Percentiles rank a stretch among this genome's conserved stretches.
phyloP scores from a whole-genome alignment of 2,329 filamentous ascomycete genomes.

The Fonsecaea pedrosoi region DNA sequence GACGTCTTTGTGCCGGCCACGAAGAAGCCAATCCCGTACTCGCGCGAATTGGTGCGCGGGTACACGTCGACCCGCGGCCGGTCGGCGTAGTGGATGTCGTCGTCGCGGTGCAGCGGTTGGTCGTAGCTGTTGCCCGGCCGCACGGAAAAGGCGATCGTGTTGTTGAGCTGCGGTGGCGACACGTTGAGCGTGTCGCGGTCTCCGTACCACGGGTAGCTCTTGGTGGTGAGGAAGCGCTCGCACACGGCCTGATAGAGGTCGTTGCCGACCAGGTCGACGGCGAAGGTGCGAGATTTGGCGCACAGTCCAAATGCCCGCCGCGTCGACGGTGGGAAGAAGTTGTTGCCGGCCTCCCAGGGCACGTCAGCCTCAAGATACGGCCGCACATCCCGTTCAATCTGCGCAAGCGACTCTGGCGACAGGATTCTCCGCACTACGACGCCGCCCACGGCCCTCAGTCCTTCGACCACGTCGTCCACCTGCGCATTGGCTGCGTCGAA shows the following conservation, averaged over 20 bases:
- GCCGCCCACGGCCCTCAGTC: slow-evolving; percentile 9
- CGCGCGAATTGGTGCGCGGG: slow-evolving; percentile 13
- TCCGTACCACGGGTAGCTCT: slow-evolving; percentile 32
- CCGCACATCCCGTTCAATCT: slow-evolving; percentile 30
- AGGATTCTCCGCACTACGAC: slow-evolving; percentile 13
- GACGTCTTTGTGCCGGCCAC: slow-evolving; percentile 36
- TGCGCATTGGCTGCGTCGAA: slow-evolving; percentile 5
- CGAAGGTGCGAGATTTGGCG: slow-evolving; percentile 36
- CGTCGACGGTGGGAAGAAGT: slow-evolving; percentile 40
- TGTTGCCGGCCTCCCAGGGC: slow-evolving; percentile 30
- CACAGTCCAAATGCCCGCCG: slow-evolving; percentile 39
- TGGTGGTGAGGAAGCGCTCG: slow-evolving; percentile 21
- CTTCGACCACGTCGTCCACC: slow-evolving; percentile 16
- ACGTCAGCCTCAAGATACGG: slow-evolving; percentile 34
- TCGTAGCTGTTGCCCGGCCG: slow-evolving; percentile 24
- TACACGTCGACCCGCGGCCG: slow-evolving; percentile 42
- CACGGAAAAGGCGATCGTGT: slow-evolving; percentile 30
- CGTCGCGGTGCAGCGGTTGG: slow-evolving; percentile 28
- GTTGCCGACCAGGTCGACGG: slow-evolving; percentile 30
- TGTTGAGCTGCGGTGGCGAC: slow-evolving; percentile 30
- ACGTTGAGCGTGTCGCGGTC: background rate
- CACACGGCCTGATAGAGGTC: slow-evolving; percentile 34
- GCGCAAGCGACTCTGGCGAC: background rate
- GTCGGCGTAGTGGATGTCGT: slow-evolving; percentile 36
- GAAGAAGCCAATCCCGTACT: slow-evolving; percentile 22